phyloP scores from a whole-genome alignment of 2,329 filamentous ascomycete genomes.

The Endoconidiophora laricicola region DNA sequence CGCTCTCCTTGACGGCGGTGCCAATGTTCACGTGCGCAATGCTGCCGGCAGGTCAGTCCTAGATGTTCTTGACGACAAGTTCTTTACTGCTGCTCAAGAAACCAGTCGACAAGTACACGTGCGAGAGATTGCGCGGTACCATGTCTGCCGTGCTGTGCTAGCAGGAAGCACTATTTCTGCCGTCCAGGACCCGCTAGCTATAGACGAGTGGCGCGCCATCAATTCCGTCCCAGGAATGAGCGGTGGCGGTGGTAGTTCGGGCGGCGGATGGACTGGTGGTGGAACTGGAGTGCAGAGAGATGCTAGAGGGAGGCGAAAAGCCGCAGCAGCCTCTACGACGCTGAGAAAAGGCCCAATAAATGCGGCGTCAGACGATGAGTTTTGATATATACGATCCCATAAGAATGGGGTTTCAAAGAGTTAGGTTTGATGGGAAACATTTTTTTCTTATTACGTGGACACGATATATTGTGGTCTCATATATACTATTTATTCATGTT shows the following conservation, averaged over 20 bases:
- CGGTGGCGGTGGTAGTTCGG: background rate
- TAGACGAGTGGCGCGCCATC: constrained; percentile 25
- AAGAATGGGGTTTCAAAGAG: too few species aligned
- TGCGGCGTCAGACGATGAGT: too few species aligned
- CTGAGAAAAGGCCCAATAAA: too few species aligned
- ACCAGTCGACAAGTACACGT: constrained; percentile 23
- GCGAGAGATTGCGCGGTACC: constrained; percentile 19
- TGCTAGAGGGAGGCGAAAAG: too few species aligned
- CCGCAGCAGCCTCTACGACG: too few species aligned
- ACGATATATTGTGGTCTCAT: too few species aligned
- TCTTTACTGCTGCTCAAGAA: constrained; percentile 18
- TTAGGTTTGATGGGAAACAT: too few species aligned
- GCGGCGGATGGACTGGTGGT: background rate
- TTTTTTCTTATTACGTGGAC: too few species aligned
- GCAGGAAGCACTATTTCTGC: constrained; percentile 23
- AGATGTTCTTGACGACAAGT: constrained; percentile 28
- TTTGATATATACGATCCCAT: too few species aligned
- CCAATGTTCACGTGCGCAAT: constrained; percentile 32
- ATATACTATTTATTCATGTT: too few species aligned
- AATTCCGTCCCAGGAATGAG: too few species aligned
- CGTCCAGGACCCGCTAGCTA: constrained; percentile 23
- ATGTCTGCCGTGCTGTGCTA: constrained; percentile 30
- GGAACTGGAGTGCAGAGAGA: too few species aligned
- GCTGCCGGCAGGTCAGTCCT: constrained; percentile 28
- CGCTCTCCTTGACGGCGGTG: constrained; percentile 28